Conservation (phyloP, 2,329 filamentous ascomycete species). For the Colletotrichum agaves region DNA sequence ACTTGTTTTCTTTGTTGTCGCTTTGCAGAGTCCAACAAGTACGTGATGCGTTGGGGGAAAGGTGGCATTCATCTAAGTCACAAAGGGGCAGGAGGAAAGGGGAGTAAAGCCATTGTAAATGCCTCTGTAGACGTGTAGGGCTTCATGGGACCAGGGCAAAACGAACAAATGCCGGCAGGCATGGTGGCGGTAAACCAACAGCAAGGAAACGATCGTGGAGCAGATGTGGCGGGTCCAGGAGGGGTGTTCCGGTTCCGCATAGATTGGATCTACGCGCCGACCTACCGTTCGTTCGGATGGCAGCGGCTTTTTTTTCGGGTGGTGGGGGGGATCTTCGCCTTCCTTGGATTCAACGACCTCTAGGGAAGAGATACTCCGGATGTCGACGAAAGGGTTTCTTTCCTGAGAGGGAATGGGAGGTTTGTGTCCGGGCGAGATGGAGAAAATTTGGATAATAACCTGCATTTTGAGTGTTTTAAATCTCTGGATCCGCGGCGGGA, state of each 20-base stretch:
- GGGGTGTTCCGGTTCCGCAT: conserved; percentile 19
- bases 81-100: background rate
- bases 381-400: background rate
- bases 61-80: background rate
- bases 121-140: background rate
- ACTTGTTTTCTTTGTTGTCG: background rate
- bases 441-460: background rate
- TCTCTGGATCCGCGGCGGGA: background rate
- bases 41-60: too few species aligned
- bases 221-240: background rate
- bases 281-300: conserved; percentile 29
- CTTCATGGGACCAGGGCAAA: too few species aligned
- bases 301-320: background rate
- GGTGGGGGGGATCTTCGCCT: conserved; percentile 7
- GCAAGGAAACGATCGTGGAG: background rate
- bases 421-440: background rate
- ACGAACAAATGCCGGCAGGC: background rate
- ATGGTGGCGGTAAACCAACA: background rate
- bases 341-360: conserved; percentile 1
- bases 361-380: background rate
- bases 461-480: background rate
- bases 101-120: background rate
- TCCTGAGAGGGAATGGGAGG: background rate
- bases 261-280: conserved; percentile 27
- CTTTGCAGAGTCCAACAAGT: background rate